phyloP scores from a whole-genome alignment of 1,284 basidiomycete genomes.

The Pisolithus thermaeus region DNA sequence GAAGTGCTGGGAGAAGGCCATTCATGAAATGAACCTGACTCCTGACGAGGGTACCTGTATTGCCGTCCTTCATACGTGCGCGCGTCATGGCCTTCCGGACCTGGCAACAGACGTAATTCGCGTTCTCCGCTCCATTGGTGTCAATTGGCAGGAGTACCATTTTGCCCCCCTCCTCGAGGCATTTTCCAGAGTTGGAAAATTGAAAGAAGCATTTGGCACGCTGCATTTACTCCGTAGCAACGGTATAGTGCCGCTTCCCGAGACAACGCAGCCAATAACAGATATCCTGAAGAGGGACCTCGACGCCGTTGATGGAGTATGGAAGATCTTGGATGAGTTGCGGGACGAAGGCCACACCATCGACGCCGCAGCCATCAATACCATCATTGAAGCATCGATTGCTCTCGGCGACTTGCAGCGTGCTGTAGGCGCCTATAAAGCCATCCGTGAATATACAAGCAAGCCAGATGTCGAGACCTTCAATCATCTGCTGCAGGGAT shows the following conservation, averaged over 20 bases:
- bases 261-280: conserved; percentile 50
- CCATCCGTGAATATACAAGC: conserved; percentile 49
- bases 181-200: conserved; percentile 43
- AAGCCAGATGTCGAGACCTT: conserved; percentile 61
- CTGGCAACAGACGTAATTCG: conserved; percentile 64
- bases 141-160: conserved; percentile 61
- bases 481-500: conserved; percentile 65
- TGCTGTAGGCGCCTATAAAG: conserved; percentile 72
- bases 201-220: conserved; percentile 55
- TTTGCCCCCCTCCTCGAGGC: conserved; percentile 66
- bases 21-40: conserved; percentile 43
- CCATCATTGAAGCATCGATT: conserved; percentile 60
- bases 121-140: conserved; percentile 41
- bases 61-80: conserved; percentile 66
- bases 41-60: conserved; percentile 75
- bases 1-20: conserved; percentile 58
- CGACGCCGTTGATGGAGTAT: conserved; percentile 60
- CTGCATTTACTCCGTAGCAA: conserved; percentile 52
- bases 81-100: conserved; percentile 60
- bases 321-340: conserved; percentile 60
- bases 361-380: conserved; percentile 58
- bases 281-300: conserved; percentile 41
- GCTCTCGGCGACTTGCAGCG: conserved; percentile 67
- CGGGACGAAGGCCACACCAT: conserved; percentile 45
- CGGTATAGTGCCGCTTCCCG: conserved; percentile 38